These are phyloP conservation scores for Phytophthora ramorum DNA, from an alignment of 352 stramenopile species.

Conservation along the genomic window DNA sequence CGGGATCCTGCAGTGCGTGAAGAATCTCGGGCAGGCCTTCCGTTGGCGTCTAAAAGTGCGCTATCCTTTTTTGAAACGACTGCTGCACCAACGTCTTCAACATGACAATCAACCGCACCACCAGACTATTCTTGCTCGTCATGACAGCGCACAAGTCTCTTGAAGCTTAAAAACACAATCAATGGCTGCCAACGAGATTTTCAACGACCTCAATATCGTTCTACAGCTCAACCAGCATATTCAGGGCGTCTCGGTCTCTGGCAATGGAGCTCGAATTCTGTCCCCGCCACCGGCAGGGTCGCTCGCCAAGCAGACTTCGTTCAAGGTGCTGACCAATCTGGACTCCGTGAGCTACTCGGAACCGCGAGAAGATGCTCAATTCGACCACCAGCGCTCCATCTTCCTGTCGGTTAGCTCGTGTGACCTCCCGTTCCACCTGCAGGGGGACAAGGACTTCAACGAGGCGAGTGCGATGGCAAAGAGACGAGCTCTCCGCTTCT, in stretches of 20 bases:
- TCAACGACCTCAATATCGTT: slow-evolving; percentile 79
- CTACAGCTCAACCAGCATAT: slow-evolving; percentile 78
- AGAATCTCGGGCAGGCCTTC: slow-evolving; percentile 27
- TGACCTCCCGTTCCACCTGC: slow-evolving; percentile 75
- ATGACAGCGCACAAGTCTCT: slow-evolving; percentile 2
- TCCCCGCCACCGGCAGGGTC: slow-evolving; percentile 20
- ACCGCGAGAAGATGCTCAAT: slow-evolving; percentile 59
- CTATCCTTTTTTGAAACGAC: slow-evolving; percentile 28
- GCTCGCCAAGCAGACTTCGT: slow-evolving; percentile 58
- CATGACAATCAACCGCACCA: slow-evolving; percentile 1
- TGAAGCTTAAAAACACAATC: background rate
- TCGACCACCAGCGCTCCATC: slow-evolving; percentile 66
- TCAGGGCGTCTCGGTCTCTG: slow-evolving; percentile 40
- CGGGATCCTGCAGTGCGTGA: slow-evolving; percentile 27
- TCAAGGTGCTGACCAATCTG: slow-evolving; percentile 79
- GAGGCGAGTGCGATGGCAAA: slow-evolving; percentile 62
- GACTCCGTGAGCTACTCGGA: slow-evolving; percentile 50
- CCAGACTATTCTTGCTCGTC: slow-evolving; percentile 22
- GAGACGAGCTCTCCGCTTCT: slow-evolving; percentile 60
- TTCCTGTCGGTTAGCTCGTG: slow-evolving; percentile 34
- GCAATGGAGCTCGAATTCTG: slow-evolving; percentile 19
- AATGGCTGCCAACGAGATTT: slow-evolving; percentile 65
- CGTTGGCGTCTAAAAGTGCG: slow-evolving; percentile 26
- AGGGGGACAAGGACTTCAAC: slow-evolving; percentile 75
- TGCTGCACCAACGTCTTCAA: slow-evolving; percentile 10